These are phyloP conservation scores for Capronia coronata DNA, from an alignment of 2,329 filamentous ascomycete species.

Conservation along the genomic window DNA sequence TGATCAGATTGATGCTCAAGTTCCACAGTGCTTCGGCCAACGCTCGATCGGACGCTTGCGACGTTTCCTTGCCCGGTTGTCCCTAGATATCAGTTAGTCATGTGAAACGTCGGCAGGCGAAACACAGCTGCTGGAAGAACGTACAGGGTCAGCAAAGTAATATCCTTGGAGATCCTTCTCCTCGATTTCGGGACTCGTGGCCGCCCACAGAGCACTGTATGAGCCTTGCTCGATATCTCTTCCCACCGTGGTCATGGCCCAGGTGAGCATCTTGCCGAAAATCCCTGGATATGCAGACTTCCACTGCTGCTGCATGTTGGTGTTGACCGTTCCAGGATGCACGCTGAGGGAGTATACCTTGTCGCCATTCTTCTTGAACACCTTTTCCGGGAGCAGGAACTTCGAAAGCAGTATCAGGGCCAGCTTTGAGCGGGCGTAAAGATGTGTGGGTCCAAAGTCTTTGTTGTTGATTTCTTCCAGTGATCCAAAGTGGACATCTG, in stretches of 20 bases:
- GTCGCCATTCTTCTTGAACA: constrained; percentile 41
- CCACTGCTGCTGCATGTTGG: constrained; percentile 43
- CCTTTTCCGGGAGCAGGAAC: constrained; percentile 38
- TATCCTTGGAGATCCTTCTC: constrained; percentile 41
- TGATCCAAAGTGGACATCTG: constrained; percentile 35
- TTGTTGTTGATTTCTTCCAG: constrained; percentile 42
- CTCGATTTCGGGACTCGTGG: constrained; percentile 39
- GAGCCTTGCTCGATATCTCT: constrained; percentile 40
- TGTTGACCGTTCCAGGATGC: constrained; percentile 40
- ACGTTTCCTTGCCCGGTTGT: constrained; percentile 36
- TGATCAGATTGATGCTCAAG: constrained; percentile 37
- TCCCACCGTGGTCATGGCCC: constrained; percentile 33
- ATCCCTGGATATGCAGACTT: constrained; percentile 32
- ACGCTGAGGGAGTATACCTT: constrained; percentile 39
- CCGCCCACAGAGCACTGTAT: constrained; percentile 40
- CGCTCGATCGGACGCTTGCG: constrained; percentile 37
- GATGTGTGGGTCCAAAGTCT: constrained; percentile 31
- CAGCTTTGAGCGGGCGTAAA: constrained; percentile 41
- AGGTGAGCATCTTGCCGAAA: constrained; percentile 36
- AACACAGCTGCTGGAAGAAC: background rate
- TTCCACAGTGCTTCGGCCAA: constrained; percentile 39
- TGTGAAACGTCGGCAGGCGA: background rate
- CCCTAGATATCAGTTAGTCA: constrained; percentile 17
- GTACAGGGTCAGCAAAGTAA: constrained; percentile 38
- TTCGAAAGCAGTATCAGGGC: constrained; percentile 42